Evolutionary conservation across 768 basidiomycete genomes (phyloP).

Genomic region (Glaciozyma antarctica): DNA sequence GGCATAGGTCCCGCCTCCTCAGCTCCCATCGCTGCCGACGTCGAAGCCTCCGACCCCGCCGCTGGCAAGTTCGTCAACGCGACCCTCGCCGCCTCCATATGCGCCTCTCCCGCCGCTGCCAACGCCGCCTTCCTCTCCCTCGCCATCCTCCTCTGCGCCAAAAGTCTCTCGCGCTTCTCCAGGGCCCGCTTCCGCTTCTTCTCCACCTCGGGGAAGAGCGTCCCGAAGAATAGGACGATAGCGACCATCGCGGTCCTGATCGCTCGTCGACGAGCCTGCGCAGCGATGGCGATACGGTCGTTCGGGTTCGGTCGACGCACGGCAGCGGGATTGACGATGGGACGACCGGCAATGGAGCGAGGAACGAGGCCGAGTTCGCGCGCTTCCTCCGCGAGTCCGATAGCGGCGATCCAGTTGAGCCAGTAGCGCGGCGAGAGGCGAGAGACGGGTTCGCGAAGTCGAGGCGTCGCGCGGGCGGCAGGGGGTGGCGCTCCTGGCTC

Average conservation of each 20-base stretch:
- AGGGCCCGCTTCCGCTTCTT: slow-evolving; percentile 32
- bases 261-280: background rate
- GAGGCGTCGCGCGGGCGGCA: background rate
- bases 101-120: slow-evolving; percentile 1
- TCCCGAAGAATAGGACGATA: slow-evolving; percentile 32
- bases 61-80: background rate
- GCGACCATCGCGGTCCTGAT: slow-evolving; percentile 10
- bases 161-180: slow-evolving; percentile 32
- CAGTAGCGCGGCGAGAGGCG: slow-evolving; percentile 32
- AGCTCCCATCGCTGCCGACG: background rate
- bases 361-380: slow-evolving; percentile 31
- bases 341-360: slow-evolving; percentile 23
- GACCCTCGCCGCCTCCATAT: background rate
- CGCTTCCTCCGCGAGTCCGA: slow-evolving; percentile 32
- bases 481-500: background rate
- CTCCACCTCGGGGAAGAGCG: slow-evolving; percentile 34
- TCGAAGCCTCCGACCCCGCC: background rate
- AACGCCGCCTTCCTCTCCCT: slow-evolving; percentile 4
- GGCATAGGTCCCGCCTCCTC: background rate
- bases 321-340: background rate
- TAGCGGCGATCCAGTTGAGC: slow-evolving; percentile 31
- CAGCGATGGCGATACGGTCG: background rate
- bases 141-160: slow-evolving; percentile 12
- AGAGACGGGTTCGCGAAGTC: slow-evolving; percentile 9
- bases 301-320: background rate